Evolutionary conservation across 2,329 filamentous ascomycete genomes (phyloP).

Genomic region (Phyllosticta ampelicida): DNA sequence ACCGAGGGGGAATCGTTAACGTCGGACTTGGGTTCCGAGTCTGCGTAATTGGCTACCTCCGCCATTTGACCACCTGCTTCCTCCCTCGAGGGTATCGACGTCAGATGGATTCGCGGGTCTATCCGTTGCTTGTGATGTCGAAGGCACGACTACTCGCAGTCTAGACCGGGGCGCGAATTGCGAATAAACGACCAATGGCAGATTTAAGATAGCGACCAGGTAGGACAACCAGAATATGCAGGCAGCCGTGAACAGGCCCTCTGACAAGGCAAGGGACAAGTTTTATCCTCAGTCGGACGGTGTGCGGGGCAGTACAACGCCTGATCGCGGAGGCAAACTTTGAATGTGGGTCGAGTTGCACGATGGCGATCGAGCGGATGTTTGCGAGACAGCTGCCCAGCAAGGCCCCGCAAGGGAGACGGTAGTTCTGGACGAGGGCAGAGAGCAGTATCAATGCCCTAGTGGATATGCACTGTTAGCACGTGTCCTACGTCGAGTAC

Average conservation of each 20-base stretch:
- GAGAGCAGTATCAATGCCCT: constrained; percentile 12
- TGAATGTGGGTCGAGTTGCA: background rate
- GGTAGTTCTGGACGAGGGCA: constrained; percentile 17
- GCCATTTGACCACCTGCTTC: constrained; percentile 20
- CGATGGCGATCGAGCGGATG: background rate
- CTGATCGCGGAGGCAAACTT: constrained; percentile 19
- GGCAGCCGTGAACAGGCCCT: constrained; percentile 12
- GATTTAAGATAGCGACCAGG: constrained; percentile 14
- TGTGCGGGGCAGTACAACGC: constrained; percentile 15
- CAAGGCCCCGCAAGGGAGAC: constrained; percentile 16
- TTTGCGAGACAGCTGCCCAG: constrained; percentile 5
- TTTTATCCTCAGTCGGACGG: background rate
- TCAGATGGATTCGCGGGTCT: background rate
- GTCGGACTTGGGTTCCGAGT: constrained; percentile 22
- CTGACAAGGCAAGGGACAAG: background rate
- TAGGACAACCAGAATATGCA: constrained; percentile 15
- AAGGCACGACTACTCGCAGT: background rate
- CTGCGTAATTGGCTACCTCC: constrained; percentile 28
- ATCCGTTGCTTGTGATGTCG: background rate
- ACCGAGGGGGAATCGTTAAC: constrained; percentile 20
- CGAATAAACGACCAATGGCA: constrained; percentile 14
- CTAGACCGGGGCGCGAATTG: constrained; percentile 8
- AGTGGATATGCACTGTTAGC: constrained; percentile 26
- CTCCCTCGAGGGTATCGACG: background rate
- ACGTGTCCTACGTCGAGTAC: constrained; percentile 19